Base-by-base conservation (phyloP, 169 alveolate genomes). In the Ichthyophthirius multifiliis region DNA sequence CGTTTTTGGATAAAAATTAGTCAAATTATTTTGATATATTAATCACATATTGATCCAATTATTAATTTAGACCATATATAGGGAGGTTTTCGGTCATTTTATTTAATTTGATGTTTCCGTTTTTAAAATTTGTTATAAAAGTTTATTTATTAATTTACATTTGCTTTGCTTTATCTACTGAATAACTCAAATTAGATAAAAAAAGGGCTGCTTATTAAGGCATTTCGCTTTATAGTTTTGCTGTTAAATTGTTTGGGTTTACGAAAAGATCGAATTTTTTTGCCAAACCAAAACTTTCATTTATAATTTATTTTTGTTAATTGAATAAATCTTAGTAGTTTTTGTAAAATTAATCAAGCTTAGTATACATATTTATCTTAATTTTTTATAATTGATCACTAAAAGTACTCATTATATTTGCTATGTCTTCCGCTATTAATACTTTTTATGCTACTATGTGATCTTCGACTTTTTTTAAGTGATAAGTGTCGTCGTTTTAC, bases 61-160 rank as follows among this genome's bases (percentile, higher is more conserved):
- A 27, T 9, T 45, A 31, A 63, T 18, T 31, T 6, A 32, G 43
- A 41, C 75, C 10, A 64, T 78, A 78, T 20, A 31, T 65, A 13
- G 84, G 84, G 3, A 78, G 55, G 45, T 78, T 78, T 18, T 64
- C 46, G 6, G 84, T 78, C 84, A 78, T 78, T 78, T 78, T 75
- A 5, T 74, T 78, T 10, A 78, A 47, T 32, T 44, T 12, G 10
- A 43, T 47, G 20, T 48, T 75, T 27, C 75, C 30, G n/a, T 44
- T 39, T 32, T 65, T 63, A 16, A 78, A 43, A 10, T 39, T 43
- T 30, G 39, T 44, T 18, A 78, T 55, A 31, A 55, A 65, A 64
- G 46, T 75, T n/a, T 30, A 16, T 32, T 65, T 39, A 18, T 78
- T 43, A 20, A 32, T 16, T 4, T 34, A 55, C 0, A 55, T 27